Evolutionary conservation across 495 filamentous ascomycete species (phyloP).

Genomic region (Xylaria longipes): DNA sequence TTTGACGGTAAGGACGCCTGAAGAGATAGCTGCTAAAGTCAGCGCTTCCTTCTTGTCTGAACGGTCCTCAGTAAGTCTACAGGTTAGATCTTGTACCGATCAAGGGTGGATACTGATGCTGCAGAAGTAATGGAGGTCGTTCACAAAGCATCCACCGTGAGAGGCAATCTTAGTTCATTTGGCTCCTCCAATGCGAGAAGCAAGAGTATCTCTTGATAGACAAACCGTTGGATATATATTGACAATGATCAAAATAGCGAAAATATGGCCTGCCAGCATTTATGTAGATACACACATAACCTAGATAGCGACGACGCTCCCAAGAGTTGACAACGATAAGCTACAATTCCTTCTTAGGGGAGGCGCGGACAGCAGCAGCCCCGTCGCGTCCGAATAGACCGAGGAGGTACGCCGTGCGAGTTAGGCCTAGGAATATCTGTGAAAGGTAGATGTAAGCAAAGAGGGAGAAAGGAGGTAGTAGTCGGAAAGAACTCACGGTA

Average conservation of each 20-base stretch:
- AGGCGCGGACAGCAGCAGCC: neutral
- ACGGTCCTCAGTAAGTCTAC: neutral
- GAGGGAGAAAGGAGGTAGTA: neutral
- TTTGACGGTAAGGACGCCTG: neutral
- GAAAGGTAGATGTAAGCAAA: neutral
- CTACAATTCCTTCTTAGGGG: neutral
- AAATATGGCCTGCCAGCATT: neutral
- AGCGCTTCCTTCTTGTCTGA: neutral
- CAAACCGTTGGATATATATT: neutral
- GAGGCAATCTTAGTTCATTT: neutral
- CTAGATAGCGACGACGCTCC: neutral
- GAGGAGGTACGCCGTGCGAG: constrained; percentile 61
- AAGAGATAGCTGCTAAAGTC: neutral
- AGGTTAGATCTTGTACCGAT: neutral
- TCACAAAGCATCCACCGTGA: neutral
- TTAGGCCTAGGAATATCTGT: constrained; percentile 60
- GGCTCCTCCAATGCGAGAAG: neutral
- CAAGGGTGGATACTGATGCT: neutral
- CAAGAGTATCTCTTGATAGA: neutral
- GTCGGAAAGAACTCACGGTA: constrained; percentile 51
- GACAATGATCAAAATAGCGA: neutral
- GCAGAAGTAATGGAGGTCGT: neutral
- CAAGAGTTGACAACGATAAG: neutral
- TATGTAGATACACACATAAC: neutral
- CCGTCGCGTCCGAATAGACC: constrained; percentile 60